A percentile compares a stretch with the other conserved stretches of the same genome.
Evolutionary conservation across 2,329 filamentous ascomycete species (phyloP).

Genomic region (Dactylellina cionopaga): DNA sequence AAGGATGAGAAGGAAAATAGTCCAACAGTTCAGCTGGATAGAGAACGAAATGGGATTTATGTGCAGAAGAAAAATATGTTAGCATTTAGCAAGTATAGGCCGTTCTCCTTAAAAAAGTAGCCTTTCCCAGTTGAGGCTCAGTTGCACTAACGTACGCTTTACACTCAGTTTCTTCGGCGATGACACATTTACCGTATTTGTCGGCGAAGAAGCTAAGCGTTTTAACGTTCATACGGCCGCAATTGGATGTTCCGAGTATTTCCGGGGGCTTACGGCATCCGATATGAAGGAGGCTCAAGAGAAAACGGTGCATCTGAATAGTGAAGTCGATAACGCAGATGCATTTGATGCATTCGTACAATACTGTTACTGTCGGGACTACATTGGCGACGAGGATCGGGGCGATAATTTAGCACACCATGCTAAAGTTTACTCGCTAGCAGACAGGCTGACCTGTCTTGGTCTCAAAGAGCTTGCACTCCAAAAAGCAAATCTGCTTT

Average conservation of each 20-base stretch:
- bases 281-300: conserved; percentile 17
- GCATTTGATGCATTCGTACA: conserved; percentile 37
- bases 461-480: conserved; percentile 16
- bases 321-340: conserved; percentile 17
- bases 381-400: background rate
- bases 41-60: background rate
- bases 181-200: background rate
- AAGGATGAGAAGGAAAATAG: background rate
- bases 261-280: conserved; percentile 15
- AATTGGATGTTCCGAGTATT: conserved; percentile 26
- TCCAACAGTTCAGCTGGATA: background rate
- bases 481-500: conserved; percentile 9
- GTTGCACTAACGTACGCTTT: conserved; percentile 11
- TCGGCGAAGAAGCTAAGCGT: conserved; percentile 13
- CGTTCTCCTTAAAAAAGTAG: background rate
- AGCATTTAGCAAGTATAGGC: conserved; percentile 14
- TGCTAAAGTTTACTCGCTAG: conserved; percentile 18
- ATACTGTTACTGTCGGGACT: conserved; percentile 30
- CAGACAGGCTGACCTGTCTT: conserved; percentile 22
- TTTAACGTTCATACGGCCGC: conserved; percentile 25
- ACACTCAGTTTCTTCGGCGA: background rate
- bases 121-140: background rate
- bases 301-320: conserved; percentile 6
- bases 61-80: conserved; percentile 15
- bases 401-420: conserved; percentile 1